Evolutionary conservation across 345 rosid genomes (phyloP), one percentile per base, ranked within the genome.

Genomic region (Laguncularia racemosa): DNA sequence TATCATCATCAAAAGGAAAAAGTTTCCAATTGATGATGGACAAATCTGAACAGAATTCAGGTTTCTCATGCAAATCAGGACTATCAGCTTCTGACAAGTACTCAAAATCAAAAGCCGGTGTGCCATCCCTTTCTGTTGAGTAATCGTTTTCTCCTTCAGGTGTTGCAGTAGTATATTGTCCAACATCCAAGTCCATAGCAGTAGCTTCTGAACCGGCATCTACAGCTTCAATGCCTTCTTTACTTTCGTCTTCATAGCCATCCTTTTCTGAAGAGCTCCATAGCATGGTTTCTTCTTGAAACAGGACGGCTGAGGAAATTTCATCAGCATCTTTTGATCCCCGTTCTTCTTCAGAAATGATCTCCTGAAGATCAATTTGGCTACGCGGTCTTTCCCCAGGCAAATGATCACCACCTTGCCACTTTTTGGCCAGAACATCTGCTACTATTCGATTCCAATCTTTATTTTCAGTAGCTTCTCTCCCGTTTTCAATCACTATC

Each of bases 101-200:
- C n/a, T 50, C 71, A 12, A 45, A 58, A 20, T 48, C 40, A 52
- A 52, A 16, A n/a, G 49, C 40, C 0, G 55, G 52, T 38, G 66
- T 64, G 40, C 66, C 58, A 11, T 76, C 77, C 18, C 50, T 56
- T 55, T 69, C 70, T 47, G 57, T 54, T n/a, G 53, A 49, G 59
- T 17, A 28, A 51, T 45, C 21, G 13, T 38, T 59, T 69, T 52
- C 80, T 50, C 48, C 16, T 20, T 61, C 72, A n/a, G 46, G 20
- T 52, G 63, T 76, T 20, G 57, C 57, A 45, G 50, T 46, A 17
- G 71, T 62, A 55, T 20, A 55, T 14, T 20, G 62, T 12, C 58
- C 73, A 38, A 68, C 83, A 46, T 73, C 79, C 88, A 84, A 76
- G 45, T 77, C 95, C 84, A 74, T 78, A 49, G 54, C 79, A 44